Evolutionary conservation across 768 basidiomycete species (phyloP), one percentile per base, ranked within the genome.

Genomic region (Hygrophoropsis aurantiaca): DNA sequence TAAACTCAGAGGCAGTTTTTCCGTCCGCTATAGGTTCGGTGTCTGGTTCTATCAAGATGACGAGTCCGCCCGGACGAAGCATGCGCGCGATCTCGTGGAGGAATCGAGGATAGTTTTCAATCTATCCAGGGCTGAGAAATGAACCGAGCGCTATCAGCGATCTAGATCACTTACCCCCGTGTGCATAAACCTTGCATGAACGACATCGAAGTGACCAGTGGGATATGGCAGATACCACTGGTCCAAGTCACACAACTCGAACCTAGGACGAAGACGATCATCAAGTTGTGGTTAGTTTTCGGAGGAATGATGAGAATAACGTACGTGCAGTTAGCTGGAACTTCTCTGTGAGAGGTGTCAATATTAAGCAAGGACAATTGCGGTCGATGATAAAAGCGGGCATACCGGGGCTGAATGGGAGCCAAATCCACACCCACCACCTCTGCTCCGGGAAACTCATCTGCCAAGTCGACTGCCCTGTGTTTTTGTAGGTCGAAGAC

Each of bases 301-400:
- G 23, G 18, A 40, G 42, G 30, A 41, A 55, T 50, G 39, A n/a
- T 45, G 43, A 11, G 40, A 32, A 30, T 24, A 54, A 70, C 84
- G 69, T 74, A 85, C 84, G 80, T 81, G 84, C 84, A 86, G 52
- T 86, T 86, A 15, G 77, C 75, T 35, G 84, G 84, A 20, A 86
- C 84, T 27, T 71, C 70, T 52, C 84, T 86, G 60, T 35, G 56
- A 50, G 33, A 21, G 50, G 56, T 44, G 62, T 53, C 42, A 23
- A 50, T 32, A 42, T 39, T 47, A 49, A 45, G 39, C 7, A 18
- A 18, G 35, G n/a, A 19, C 11, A 42, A 16, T 41, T 30, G 39
- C 51, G 24, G 21, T 10, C 27, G 11, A 27, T 3, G 36, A 37
- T 35, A 18, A 30, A 43, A 44, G 32, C 15, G 47, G 41, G 58